Conservation (phyloP, 164 flowering plant species). For the Umbellularia californica region DNA sequence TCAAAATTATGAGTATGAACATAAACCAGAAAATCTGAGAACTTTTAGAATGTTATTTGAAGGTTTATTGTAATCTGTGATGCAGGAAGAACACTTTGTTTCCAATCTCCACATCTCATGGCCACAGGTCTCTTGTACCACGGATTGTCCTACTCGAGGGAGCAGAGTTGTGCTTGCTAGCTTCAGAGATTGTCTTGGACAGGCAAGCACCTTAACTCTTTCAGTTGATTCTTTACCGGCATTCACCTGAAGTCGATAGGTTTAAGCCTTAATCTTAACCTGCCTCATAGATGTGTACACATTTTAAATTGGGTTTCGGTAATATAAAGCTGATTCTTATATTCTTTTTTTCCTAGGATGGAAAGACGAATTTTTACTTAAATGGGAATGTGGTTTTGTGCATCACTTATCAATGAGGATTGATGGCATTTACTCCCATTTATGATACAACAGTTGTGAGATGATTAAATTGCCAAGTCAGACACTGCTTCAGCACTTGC, state of each 20-base stretch:
- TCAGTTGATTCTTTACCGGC: background rate
- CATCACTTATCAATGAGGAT: background rate
- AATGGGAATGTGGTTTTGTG: background rate
- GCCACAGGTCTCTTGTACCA: conserved; percentile 48
- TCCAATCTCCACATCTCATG: conserved; percentile 51
- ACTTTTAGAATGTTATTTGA: background rate
- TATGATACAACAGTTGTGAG: no score
- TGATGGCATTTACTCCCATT: no score
- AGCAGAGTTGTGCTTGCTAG: conserved; percentile 40
- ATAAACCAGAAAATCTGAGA: background rate
- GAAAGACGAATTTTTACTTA: background rate
- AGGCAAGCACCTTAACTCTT: conserved; percentile 27
- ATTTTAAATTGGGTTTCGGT: background rate
- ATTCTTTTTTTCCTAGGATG: background rate
- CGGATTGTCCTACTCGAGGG: conserved; percentile 27
- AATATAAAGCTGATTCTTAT: background rate
- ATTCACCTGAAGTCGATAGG: background rate
- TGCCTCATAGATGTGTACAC: background rate
- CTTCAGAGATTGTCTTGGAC: conserved; percentile 28
- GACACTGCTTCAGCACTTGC: no score
- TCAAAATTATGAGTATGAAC: background rate
- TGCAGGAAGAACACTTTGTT: conserved; percentile 53
- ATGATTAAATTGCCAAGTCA: no score
- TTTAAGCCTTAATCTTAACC: background rate
- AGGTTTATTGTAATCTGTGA: background rate